These are phyloP conservation scores for Avena atlantica DNA, from an alignment of 176 grass and related monocot genomes.

Conservation along the genomic window DNA sequence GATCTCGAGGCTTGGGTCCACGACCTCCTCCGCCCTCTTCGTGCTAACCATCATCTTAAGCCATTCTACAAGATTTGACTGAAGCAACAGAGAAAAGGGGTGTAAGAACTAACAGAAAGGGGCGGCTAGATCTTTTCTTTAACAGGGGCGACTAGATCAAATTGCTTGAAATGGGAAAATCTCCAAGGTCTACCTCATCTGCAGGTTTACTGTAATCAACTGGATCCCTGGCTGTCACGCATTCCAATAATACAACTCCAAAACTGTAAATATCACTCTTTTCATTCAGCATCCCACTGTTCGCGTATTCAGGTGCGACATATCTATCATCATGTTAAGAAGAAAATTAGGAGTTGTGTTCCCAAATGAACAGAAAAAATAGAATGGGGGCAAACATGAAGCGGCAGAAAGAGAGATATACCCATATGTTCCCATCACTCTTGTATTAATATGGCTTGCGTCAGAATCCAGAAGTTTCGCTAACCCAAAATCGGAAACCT, in stretches of 20 bases:
- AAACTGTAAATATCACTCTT: slow-evolving; percentile 99
- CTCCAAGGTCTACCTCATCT: slow-evolving; percentile 62
- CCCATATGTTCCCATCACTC: slow-evolving; percentile 99
- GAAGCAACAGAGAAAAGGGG: slow-evolving; percentile 37
- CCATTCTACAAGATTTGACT: slow-evolving; percentile 95
- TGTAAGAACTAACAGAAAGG: slow-evolving; percentile 19
- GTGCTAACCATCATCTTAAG: slow-evolving; percentile 86
- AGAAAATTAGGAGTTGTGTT: slow-evolving; percentile 39
- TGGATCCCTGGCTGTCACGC: slow-evolving; percentile 83
- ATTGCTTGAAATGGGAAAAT: slow-evolving; percentile 26
- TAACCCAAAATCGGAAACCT: slow-evolving; percentile 96
- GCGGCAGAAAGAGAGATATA: slow-evolving; percentile 36
- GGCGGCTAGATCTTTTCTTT: neutral
- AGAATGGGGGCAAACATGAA: neutral
- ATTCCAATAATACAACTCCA: slow-evolving; percentile 91
- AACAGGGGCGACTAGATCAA: neutral
- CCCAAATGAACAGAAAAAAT: slow-evolving; percentile 22
- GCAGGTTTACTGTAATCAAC: slow-evolving; percentile 82
- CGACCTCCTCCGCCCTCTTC: slow-evolving; percentile 85
- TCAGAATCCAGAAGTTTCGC: slow-evolving; percentile 96
- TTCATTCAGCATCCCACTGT: slow-evolving; percentile 93
- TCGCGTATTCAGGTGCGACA: slow-evolving; percentile 95
- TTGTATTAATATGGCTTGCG: slow-evolving; percentile 85
- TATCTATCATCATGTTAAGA: slow-evolving; percentile 68
- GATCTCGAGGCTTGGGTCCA: slow-evolving; percentile 69